A percentile compares a stretch with the other conserved stretches of the same genome.
Evolutionary conservation across 164 flowering plant species (phyloP).

Genomic region (Vitis cinerea): DNA sequence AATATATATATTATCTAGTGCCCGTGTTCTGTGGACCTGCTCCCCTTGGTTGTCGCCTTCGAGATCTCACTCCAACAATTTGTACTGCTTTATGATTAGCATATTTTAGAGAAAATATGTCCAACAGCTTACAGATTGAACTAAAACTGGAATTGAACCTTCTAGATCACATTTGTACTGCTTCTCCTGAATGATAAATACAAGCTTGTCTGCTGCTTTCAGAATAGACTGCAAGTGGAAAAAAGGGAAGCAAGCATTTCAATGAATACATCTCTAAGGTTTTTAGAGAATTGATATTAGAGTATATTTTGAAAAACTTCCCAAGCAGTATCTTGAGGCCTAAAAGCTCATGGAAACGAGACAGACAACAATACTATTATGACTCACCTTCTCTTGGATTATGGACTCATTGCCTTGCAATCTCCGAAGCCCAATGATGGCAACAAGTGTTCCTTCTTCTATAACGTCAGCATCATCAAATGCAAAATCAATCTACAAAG

Average conservation of each 20-base stretch:
- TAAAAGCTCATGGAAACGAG: not conserved
- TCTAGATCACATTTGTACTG: slow-evolving; percentile 44
- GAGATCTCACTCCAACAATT: no score
- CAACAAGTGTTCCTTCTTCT: slow-evolving; percentile 59
- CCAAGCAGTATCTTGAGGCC: not conserved
- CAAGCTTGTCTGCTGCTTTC: slow-evolving; percentile 43
- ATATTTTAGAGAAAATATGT: not conserved
- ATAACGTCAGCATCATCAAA: slow-evolving; percentile 68
- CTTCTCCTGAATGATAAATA: slow-evolving; percentile 40
- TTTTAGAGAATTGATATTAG: not conserved
- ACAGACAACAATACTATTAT: not conserved
- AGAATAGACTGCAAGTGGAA: slow-evolving; percentile 39
- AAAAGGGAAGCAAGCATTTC: not conserved
- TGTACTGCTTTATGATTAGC: not conserved
- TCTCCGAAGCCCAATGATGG: slow-evolving; percentile 16
- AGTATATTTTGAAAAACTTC: not conserved
- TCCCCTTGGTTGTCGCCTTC: no score
- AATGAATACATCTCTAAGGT: not conserved
- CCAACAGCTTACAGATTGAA: slow-evolving; percentile 43
- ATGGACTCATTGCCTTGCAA: no score
- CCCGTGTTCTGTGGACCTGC: no score
- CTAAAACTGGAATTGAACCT: slow-evolving; percentile 66
- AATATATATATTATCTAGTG: no score
- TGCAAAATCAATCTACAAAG: slow-evolving; percentile 62
- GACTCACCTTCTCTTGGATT: slow-evolving; percentile 55